These are phyloP conservation scores for Esteya vermicola DNA, from an alignment of 2,329 filamentous ascomycete genomes.

Conservation along the genomic window DNA sequence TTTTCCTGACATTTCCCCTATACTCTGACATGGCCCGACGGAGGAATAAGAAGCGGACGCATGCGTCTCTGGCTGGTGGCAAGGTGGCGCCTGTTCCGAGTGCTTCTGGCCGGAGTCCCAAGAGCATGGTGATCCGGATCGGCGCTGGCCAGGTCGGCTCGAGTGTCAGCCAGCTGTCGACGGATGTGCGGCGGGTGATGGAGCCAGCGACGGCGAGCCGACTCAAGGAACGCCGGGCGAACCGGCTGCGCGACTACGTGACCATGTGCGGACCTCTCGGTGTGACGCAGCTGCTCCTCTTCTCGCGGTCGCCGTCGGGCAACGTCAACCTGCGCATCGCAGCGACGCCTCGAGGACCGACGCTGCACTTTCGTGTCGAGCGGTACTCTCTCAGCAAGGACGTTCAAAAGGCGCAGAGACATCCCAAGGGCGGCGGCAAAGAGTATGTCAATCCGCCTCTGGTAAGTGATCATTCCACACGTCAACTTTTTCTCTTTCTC, in stretches of 20 bases:
- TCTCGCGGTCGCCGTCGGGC: slow-evolving; percentile 76
- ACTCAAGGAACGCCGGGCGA: slow-evolving; percentile 77
- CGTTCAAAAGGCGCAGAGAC: slow-evolving; percentile 68
- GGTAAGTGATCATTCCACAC: too few species aligned
- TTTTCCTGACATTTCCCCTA: not conserved
- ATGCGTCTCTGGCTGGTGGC: slow-evolving; percentile 45
- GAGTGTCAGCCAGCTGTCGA: slow-evolving; percentile 79
- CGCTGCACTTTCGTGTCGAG: slow-evolving; percentile 85
- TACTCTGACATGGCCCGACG: slow-evolving; percentile 53
- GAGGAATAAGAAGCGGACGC: slow-evolving; percentile 80
- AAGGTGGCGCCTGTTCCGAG: slow-evolving; percentile 34
- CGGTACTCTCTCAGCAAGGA: slow-evolving; percentile 92
- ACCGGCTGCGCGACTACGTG: slow-evolving; percentile 81
- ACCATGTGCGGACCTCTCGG: slow-evolving; percentile 92
- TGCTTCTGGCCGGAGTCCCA: slow-evolving; percentile 57
- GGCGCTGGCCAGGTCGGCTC: slow-evolving; percentile 87
- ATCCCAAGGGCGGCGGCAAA: slow-evolving; percentile 68
- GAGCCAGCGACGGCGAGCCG: slow-evolving; percentile 85
- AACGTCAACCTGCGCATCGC: slow-evolving; percentile 88
- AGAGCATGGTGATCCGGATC: slow-evolving; percentile 97
- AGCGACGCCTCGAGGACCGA: slow-evolving; percentile 79
- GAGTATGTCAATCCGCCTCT: slow-evolving; percentile 77
- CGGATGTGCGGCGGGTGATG: slow-evolving; percentile 87
- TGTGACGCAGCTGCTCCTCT: slow-evolving; percentile 83
- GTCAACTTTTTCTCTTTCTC: not conserved